phyloP scores from a whole-genome alignment of 1,139 yeast species.

The Kodamaea suecica region DNA sequence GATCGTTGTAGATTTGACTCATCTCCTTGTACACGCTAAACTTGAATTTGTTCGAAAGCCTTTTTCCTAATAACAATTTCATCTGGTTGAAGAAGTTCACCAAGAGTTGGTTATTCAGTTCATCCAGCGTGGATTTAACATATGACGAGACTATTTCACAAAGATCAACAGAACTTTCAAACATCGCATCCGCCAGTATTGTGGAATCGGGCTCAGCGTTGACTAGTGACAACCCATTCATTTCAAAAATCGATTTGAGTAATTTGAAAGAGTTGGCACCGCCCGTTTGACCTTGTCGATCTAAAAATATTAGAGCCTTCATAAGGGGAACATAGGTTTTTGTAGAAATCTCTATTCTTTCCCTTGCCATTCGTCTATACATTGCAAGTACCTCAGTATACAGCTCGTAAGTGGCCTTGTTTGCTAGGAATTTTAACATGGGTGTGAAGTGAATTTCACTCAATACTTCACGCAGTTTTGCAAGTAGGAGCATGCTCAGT shows the following conservation, averaged over 20 bases:
- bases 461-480: conserved; percentile 16
- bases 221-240: conserved; percentile 25
- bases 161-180: conserved; percentile 18
- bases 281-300: conserved; percentile 24
- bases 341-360: conserved; percentile 30
- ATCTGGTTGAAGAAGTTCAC: conserved; percentile 31
- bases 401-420: conserved; percentile 23
- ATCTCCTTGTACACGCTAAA: conserved; percentile 27
- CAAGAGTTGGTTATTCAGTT: conserved; percentile 22
- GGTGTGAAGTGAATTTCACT: conserved; percentile 31
- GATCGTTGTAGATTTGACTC: conserved; percentile 26
- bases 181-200: conserved; percentile 12
- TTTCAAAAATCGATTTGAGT: conserved; percentile 32
- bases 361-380: conserved; percentile 40
- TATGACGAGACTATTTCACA: conserved; percentile 27
- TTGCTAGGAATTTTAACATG: conserved; percentile 24
- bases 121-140: conserved; percentile 18
- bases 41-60: conserved; percentile 25
- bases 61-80: conserved; percentile 20
- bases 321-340: conserved; percentile 40
- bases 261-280: conserved; percentile 28
- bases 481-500: conserved; percentile 14
- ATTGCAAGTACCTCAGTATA: conserved; percentile 30
- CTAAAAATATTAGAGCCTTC: conserved; percentile 40
- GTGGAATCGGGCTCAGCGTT: not conserved